Percentiles rank a stretch among this genome's conserved stretches.
Evolutionary conservation across 352 stramenopile genomes (phyloP).

Genomic region (Aphanomyces invadans): DNA sequence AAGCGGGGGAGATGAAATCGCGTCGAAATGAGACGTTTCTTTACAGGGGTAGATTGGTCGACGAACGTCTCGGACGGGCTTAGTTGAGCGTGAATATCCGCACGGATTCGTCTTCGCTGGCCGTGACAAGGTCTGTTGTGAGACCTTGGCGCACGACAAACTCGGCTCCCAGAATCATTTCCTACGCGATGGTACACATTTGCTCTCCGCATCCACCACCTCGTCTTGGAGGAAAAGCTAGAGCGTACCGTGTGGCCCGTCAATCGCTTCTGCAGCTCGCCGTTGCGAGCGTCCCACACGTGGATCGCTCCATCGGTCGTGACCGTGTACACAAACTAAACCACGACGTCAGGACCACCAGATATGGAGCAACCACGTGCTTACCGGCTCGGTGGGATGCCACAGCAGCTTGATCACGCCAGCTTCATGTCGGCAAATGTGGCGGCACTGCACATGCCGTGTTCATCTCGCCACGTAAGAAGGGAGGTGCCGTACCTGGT

Average conservation of each 20-base stretch:
- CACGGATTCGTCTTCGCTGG: slow-evolving; percentile 74
- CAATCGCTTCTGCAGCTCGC: slow-evolving; percentile 62
- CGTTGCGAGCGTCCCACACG: slow-evolving; percentile 86
- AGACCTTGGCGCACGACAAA: slow-evolving; percentile 45
- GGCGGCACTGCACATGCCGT: slow-evolving; percentile 52
- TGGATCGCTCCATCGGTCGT: slow-evolving; percentile 87
- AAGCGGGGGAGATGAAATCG: no score
- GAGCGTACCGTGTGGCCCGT: slow-evolving; percentile 71
- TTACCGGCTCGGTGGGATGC: slow-evolving; percentile 67
- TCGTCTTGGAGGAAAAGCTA: no score
- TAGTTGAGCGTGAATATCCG: slow-evolving; percentile 47
- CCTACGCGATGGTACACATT: slow-evolving; percentile 27
- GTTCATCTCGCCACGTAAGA: no score
- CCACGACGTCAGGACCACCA: slow-evolving; percentile 28
- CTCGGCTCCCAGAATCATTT: slow-evolving; percentile 89
- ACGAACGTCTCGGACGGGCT: no score
- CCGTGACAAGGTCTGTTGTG: slow-evolving; percentile 58
- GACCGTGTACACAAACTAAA: slow-evolving; percentile 70
- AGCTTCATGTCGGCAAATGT: slow-evolving; percentile 79
- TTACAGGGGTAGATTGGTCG: no score
- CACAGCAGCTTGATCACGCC: slow-evolving; percentile 88
- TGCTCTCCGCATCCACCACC: no score
- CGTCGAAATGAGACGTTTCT: no score
- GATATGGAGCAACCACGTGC: no score
- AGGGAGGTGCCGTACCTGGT: slow-evolving; percentile 42